Conservation (phyloP, 768 basidiomycete species). For the Astraeus odoratus region DNA sequence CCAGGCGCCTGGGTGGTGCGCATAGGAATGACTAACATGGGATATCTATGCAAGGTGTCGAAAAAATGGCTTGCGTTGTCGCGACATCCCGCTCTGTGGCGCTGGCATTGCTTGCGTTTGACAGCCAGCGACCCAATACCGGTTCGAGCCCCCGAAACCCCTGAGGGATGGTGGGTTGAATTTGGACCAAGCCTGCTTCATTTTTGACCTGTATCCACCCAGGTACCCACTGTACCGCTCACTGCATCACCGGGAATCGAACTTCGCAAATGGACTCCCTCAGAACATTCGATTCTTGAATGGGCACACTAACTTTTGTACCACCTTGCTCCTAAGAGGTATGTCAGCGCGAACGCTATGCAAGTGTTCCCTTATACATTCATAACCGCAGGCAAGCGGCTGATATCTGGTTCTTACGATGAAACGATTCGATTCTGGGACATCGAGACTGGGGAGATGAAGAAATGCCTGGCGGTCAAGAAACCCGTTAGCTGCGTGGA, state of each 20-base stretch:
- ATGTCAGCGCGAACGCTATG: slow-evolving; percentile 2
- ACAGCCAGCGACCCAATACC: slow-evolving; percentile 68
- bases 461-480: slow-evolving; percentile 76
- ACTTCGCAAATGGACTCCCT: slow-evolving; percentile 69
- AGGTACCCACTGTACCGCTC: slow-evolving; percentile 71
- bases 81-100: slow-evolving; percentile 69
- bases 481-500: slow-evolving; percentile 90
- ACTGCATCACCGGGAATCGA: slow-evolving; percentile 79
- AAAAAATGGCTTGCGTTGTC: slow-evolving; percentile 33
- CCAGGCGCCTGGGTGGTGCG: too few species aligned
- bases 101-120: slow-evolving; percentile 65
- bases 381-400: slow-evolving; percentile 46
- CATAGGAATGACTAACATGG: slow-evolving; percentile 3
- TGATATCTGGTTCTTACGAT: slow-evolving; percentile 88
- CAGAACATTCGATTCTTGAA: slow-evolving; percentile 72
- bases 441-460: slow-evolving; percentile 55
- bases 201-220: neutral
- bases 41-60: slow-evolving; percentile 27
- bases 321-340: slow-evolving; percentile 65
- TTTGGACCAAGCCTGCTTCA: neutral
- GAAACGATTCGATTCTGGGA: slow-evolving; percentile 94
- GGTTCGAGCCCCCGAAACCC: slow-evolving; percentile 50
- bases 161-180: slow-evolving; percentile 62
- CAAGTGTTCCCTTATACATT: neutral
- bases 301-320: slow-evolving; percentile 86